Conservation (phyloP, 768 basidiomycete species). For the Agaricus sinodeliciosus region DNA sequence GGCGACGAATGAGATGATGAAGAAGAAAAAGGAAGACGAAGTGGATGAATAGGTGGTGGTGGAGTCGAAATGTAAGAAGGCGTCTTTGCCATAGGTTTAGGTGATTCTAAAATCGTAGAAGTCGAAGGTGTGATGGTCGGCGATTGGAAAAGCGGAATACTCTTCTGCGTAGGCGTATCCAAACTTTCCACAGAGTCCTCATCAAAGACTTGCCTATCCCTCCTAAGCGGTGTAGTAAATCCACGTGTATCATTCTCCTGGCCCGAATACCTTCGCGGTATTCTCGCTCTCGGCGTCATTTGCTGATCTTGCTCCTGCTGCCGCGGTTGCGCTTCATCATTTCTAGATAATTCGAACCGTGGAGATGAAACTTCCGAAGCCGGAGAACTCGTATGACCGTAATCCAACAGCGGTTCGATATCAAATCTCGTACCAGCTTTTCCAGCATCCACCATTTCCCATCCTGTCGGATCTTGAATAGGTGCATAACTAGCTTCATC, state of each 20-base stretch:
- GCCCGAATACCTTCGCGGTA: not conserved
- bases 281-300: not conserved
- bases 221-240: no score
- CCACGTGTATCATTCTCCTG: not conserved
- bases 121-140: not conserved
- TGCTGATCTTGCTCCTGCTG: not conserved
- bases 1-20: not conserved
- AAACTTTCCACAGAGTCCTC: not conserved
- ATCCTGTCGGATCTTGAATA: conserved; percentile 63
- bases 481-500: conserved; percentile 26
- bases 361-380: not conserved
- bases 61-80: conserved; percentile 2
- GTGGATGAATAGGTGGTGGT: not conserved
- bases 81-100: not conserved
- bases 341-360: not conserved
- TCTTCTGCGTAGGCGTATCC: not conserved
- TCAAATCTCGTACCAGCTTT: conserved; percentile 16
- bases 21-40: not conserved
- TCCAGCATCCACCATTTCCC: conserved; percentile 23
- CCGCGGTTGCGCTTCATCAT: not conserved
- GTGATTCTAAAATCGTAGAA: not conserved
- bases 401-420: not conserved
- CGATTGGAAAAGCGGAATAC: not conserved
- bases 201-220: no score
- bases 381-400: not conserved